A percentile compares a stretch with the other conserved stretches of the same genome.
phyloP scores from a whole-genome alignment of 2,329 filamentous ascomycete species.

The Aspergillus transmontanensis region DNA sequence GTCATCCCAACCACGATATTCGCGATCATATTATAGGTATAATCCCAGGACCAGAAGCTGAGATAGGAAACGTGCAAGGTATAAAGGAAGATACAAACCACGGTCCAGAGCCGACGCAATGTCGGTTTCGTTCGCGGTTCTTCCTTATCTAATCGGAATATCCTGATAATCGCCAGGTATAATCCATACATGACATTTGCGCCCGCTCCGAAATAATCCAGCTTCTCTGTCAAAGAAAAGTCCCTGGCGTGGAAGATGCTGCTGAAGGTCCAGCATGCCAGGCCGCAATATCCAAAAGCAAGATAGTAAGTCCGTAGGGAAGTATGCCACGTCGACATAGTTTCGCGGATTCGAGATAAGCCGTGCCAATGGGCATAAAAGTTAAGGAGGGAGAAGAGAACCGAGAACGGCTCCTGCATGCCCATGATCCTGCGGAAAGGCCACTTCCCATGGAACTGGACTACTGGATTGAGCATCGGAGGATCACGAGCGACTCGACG shows the following conservation, averaged over 20 bases:
- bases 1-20: conserved; percentile 81
- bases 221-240: conserved; percentile 80
- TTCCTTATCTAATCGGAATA: conserved; percentile 76
- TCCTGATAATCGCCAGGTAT: conserved; percentile 79
- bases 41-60: conserved; percentile 86
- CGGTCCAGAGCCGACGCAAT: conserved; percentile 73
- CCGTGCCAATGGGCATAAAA: conserved; percentile 82
- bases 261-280: conserved; percentile 83
- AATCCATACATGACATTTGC: conserved; percentile 88
- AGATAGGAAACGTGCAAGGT: conserved; percentile 78
- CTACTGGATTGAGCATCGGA: conserved; percentile 66
- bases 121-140: conserved; percentile 50
- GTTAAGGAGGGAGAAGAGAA: conserved; percentile 92
- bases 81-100: conserved; percentile 72
- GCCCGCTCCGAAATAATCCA: conserved; percentile 95
- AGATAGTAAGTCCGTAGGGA: conserved; percentile 78
- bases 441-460: conserved; percentile 99
- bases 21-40: conserved; percentile 96
- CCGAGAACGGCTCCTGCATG: conserved; percentile 92
- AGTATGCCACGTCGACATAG: conserved; percentile 70
- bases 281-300: conserved; percentile 75
- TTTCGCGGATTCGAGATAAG: conserved; percentile 67
- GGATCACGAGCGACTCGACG: conserved; percentile 66
- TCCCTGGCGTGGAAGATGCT: conserved; percentile 92
- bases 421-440: conserved; percentile 88